These are phyloP conservation scores for Smallanthus sonchifolius DNA, from an alignment of 129 eudicot species.

Conservation along the genomic window DNA sequence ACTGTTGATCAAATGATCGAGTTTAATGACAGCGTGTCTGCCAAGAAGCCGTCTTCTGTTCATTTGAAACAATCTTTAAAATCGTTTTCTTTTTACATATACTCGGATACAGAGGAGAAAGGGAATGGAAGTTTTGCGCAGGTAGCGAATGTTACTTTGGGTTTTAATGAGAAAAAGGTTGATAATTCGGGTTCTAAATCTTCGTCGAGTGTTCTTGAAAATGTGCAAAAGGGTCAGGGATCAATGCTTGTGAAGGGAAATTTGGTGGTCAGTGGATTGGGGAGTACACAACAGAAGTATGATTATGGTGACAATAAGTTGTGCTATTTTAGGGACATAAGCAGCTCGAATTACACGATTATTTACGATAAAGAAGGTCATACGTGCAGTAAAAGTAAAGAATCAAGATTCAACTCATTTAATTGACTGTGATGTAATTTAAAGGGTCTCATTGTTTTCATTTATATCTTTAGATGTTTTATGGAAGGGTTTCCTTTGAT, in stretches of 20 bases:
- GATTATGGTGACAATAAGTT: conserved; percentile 34
- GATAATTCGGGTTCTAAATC: conserved; percentile 34
- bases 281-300: conserved; percentile 70
- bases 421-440: conserved; percentile 3
- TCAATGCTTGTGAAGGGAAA: conserved; percentile 59
- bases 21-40: conserved; percentile 36
- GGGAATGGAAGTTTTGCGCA: conserved; percentile 37
- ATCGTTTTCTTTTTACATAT: conserved; percentile 41
- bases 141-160: conserved; percentile 50
- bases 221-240: conserved; percentile 63
- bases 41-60: conserved; percentile 27
- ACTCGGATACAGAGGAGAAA: conserved; percentile 43
- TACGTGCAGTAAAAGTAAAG: conserved; percentile 33
- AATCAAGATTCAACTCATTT: conserved; percentile 10
- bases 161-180: conserved; percentile 41
- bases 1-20: conserved; percentile 52
- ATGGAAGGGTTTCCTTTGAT: not conserved
- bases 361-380: conserved; percentile 55
- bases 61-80: conserved; percentile 37
- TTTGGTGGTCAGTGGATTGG: conserved; percentile 66
- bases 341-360: conserved; percentile 78
- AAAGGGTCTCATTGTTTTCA: not conserved
- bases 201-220: conserved; percentile 42
- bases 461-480: not conserved
- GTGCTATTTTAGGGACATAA: conserved; percentile 66